phyloP scores from a whole-genome alignment of 1,284 basidiomycete species.

The Ganoderma multipileum region DNA sequence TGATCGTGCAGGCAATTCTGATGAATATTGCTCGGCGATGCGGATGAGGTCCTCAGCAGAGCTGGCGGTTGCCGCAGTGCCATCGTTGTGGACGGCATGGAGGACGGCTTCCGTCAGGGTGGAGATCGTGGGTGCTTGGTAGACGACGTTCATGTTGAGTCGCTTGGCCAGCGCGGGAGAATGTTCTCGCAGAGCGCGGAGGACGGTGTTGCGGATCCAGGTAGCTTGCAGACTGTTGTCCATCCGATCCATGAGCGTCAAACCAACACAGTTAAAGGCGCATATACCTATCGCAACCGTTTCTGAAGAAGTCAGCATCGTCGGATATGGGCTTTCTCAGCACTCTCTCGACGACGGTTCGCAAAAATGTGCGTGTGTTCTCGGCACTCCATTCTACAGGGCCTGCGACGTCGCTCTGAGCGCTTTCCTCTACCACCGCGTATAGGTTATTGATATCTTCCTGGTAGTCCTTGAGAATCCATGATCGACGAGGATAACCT shows the following conservation, averaged over 20 bases:
- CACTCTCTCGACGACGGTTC: conserved; percentile 38
- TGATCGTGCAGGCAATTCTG: conserved; percentile 14
- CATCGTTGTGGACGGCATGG: conserved; percentile 21
- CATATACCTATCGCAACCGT: conserved; percentile 51
- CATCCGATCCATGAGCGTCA: neutral
- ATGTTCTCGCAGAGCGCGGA: conserved; percentile 35
- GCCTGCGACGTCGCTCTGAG: conserved; percentile 30
- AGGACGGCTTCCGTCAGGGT: conserved; percentile 37
- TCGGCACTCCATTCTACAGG: conserved; percentile 40
- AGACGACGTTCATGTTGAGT: conserved; percentile 44
- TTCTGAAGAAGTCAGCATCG: conserved; percentile 50
- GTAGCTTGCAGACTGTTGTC: conserved; percentile 41
- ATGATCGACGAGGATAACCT: conserved; percentile 36
- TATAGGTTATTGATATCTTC: conserved; percentile 40
- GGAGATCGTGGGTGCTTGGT: conserved; percentile 43
- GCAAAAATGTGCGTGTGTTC: conserved; percentile 38
- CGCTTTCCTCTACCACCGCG: conserved; percentile 32
- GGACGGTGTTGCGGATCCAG: conserved; percentile 43
- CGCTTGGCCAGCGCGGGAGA: conserved; percentile 21
- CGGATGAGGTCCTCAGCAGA: conserved; percentile 19
- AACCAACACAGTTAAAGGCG: neutral
- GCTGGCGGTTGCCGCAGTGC: conserved; percentile 10
- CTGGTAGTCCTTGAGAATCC: conserved; percentile 37
- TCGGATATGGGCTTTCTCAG: conserved; percentile 37
- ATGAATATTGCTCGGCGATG: conserved; percentile 23